A percentile compares a stretch with the other conserved stretches of the same genome.
Evolutionary conservation across 2,329 filamentous ascomycete species (phyloP).

Genomic region (Penicillium griseofulvum): DNA sequence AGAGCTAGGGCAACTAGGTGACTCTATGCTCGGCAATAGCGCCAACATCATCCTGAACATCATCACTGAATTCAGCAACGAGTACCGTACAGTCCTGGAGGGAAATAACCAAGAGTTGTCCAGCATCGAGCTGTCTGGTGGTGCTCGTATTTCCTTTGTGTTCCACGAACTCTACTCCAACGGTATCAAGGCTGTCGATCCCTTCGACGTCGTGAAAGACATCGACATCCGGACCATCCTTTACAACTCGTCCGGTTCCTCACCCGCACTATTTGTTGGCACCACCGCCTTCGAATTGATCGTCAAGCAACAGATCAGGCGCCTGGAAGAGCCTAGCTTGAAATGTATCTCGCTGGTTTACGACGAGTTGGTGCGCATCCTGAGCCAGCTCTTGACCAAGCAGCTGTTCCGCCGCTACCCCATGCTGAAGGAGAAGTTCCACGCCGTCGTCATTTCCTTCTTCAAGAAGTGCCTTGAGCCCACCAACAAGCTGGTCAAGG

Average conservation of each 20-base stretch:
- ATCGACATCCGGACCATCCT: constrained; percentile 94
- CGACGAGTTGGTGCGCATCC: constrained; percentile 93
- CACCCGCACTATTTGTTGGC: constrained; percentile 92
- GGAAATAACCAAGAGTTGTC: constrained; percentile 96
- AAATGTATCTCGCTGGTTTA: constrained; percentile 98
- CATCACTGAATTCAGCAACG: constrained; percentile 97
- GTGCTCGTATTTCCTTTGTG: constrained; percentile 97
- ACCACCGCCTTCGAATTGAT: constrained; percentile 98
- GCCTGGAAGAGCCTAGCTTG: constrained; percentile 90
- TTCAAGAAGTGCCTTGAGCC: constrained; percentile 99
- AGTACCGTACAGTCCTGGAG: constrained; percentile 93
- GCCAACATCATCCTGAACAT: constrained; percentile 97
- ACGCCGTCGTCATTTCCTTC: constrained; percentile 85
- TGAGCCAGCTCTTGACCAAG: constrained; percentile 85
- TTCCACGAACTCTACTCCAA: constrained; percentile 99
- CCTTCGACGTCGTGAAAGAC: constrained; percentile 96
- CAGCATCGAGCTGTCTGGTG: constrained; percentile 88
- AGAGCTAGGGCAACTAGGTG: constrained; percentile 79
- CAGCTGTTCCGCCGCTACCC: constrained; percentile 89
- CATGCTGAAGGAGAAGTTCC: constrained; percentile 93
- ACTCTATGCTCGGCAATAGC: constrained; percentile 93
- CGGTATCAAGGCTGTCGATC: constrained; percentile 94
- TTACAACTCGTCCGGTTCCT: constrained; percentile 98
- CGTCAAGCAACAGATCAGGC: constrained; percentile 97
- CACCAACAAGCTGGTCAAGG: constrained; percentile 92